Evolutionary conservation across 2,329 filamentous ascomycete genomes (phyloP).

Genomic region (Hymenoscyphus salicellus): DNA sequence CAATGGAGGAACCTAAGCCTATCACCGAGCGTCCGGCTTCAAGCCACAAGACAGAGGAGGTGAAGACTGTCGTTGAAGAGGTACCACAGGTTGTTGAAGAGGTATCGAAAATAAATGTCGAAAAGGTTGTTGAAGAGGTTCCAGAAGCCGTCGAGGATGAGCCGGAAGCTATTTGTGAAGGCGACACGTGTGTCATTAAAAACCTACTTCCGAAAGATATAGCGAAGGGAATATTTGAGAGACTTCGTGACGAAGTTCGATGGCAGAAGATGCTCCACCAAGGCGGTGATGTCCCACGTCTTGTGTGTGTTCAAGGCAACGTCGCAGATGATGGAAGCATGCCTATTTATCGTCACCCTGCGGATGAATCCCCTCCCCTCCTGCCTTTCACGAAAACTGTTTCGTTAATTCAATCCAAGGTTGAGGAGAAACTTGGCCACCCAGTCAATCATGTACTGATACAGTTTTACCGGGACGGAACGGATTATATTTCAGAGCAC

Average conservation of each 20-base stretch:
- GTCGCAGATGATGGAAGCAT: slow-evolving; percentile 66
- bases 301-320: slow-evolving; percentile 84
- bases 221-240: slow-evolving; percentile 62
- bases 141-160: background rate
- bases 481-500: slow-evolving; percentile 93
- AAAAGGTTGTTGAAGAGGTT: background rate
- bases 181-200: slow-evolving; percentile 73
- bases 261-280: slow-evolving; percentile 95
- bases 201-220: slow-evolving; percentile 62
- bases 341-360: slow-evolving; percentile 92
- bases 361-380: slow-evolving; percentile 80
- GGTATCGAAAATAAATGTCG: background rate
- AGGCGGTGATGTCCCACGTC: slow-evolving; percentile 83
- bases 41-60: background rate
- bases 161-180: slow-evolving; percentile 60
- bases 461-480: slow-evolving; percentile 84
- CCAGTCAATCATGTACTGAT: slow-evolving; percentile 87
- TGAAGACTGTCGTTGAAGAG: background rate
- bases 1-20: background rate
- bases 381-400: slow-evolving; percentile 74
- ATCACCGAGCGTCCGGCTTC: background rate
- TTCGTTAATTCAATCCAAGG: slow-evolving; percentile 60
- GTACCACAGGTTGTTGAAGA: background rate
- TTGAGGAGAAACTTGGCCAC: slow-evolving; percentile 74
- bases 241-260: slow-evolving; percentile 68